A percentile compares a stretch with the other conserved stretches of the same genome.
Evolutionary conservation across 2,329 filamentous ascomycete genomes (phyloP).

Genomic region (Hypomyces rosellus): DNA sequence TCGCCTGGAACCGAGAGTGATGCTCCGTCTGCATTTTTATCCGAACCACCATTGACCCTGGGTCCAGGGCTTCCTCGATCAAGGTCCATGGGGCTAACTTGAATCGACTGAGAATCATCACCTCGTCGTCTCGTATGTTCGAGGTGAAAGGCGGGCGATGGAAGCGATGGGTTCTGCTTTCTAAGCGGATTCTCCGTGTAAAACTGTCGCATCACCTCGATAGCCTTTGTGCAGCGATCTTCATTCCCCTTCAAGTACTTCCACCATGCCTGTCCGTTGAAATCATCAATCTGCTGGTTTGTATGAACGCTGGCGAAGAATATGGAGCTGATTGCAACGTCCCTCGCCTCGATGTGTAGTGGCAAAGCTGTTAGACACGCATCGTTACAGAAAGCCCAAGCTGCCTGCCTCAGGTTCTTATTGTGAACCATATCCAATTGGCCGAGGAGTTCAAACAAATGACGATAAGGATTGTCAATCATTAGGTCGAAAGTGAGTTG

Average conservation of each 20-base stretch:
- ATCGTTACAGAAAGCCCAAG: slow-evolving; percentile 94
- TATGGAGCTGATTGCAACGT: slow-evolving; percentile 77
- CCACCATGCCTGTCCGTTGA: slow-evolving; percentile 81
- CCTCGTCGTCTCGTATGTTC: slow-evolving; percentile 49
- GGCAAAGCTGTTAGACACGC: slow-evolving; percentile 79
- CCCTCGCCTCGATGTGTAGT: slow-evolving; percentile 69
- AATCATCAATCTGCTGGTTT: slow-evolving; percentile 68
- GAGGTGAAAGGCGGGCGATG: slow-evolving; percentile 50
- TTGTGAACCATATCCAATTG: slow-evolving; percentile 70
- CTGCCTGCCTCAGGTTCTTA: slow-evolving; percentile 73
- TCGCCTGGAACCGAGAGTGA: slow-evolving; percentile 28
- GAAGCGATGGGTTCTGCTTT: slow-evolving; percentile 48
- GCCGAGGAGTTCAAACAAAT: slow-evolving; percentile 74
- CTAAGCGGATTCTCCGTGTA: slow-evolving; percentile 58
- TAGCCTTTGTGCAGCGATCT: slow-evolving; percentile 63
- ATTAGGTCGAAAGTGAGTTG: slow-evolving; percentile 90
- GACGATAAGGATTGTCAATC: slow-evolving; percentile 79
- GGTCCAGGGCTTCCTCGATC: slow-evolving; percentile 42
- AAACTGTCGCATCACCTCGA: slow-evolving; percentile 67
- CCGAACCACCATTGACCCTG: slow-evolving; percentile 34
- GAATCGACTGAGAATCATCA: slow-evolving; percentile 42
- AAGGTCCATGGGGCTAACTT: slow-evolving; percentile 39
- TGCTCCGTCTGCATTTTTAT: slow-evolving; percentile 25
- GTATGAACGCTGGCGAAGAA: slow-evolving; percentile 80
- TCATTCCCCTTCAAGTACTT: slow-evolving; percentile 66